Percentiles rank a stretch among this genome's conserved stretches.
Evolutionary conservation across 129 eudicot genomes (phyloP).

Genomic region (Pittosporum tobira): DNA sequence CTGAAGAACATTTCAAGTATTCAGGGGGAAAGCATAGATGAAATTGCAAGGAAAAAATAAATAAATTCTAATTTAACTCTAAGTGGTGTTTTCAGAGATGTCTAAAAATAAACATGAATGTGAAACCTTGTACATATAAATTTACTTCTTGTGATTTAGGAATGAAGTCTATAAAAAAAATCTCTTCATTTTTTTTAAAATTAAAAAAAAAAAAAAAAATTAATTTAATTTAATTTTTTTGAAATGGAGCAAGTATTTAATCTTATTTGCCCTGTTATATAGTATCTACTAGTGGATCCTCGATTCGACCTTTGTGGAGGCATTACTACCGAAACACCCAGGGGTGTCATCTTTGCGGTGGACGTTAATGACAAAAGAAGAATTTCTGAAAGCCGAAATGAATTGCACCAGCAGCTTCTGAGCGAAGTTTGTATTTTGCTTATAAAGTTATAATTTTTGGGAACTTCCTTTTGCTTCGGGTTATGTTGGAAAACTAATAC

Average conservation of each 20-base stretch:
- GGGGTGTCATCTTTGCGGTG: slow-evolving; percentile 37
- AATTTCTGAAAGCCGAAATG: slow-evolving; percentile 34
- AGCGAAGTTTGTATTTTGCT: slow-evolving; percentile 19
- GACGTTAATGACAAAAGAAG: slow-evolving; percentile 32
- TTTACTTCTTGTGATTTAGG: no score
- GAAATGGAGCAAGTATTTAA: no score
- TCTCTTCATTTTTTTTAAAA: not conserved
- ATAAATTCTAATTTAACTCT: no score
- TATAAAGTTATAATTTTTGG: not conserved
- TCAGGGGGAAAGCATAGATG: not conserved
- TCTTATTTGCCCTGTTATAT: not conserved
- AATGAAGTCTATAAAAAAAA: no score
- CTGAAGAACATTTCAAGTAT: not conserved
- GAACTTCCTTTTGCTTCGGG: not conserved
- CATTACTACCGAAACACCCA: slow-evolving; percentile 36
- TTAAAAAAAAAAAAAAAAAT: not conserved
- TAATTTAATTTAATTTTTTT: no score
- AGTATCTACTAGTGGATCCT: not conserved
- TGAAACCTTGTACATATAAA: no score
- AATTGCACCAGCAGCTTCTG: slow-evolving; percentile 34
- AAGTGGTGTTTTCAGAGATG: no score
- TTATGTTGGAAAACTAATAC: no score
- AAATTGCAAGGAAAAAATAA: no score
- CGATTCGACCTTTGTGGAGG: slow-evolving; percentile 43
- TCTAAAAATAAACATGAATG: no score